Conservation (phyloP, 805 yeast species). For the Yarrowia osloensis region DNA sequence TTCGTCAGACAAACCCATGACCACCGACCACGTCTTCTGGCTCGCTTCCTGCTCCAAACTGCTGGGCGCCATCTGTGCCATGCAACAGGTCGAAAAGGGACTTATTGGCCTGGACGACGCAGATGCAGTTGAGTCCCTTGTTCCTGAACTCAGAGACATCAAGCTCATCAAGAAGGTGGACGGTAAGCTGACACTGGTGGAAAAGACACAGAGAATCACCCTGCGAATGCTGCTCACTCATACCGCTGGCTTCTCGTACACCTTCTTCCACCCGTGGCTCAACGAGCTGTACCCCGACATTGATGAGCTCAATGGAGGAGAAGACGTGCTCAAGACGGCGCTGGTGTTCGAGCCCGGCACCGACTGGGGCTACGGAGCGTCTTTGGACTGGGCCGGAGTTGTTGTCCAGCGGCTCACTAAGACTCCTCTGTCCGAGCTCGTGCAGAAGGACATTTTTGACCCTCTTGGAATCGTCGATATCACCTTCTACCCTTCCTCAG, state of each 20-base stretch:
- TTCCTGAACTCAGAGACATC: conserved; percentile 41
- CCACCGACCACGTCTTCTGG: conserved; percentile 41
- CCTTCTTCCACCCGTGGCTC: conserved; percentile 40
- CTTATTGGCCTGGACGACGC: conserved; percentile 41
- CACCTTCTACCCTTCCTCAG: conserved; percentile 39
- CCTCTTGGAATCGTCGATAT: conserved; percentile 42
- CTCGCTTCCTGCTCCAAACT: conserved; percentile 44
- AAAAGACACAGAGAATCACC: conserved; percentile 43
- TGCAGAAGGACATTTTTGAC: conserved; percentile 33
- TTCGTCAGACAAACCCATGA: conserved; percentile 31
- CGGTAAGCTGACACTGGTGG: conserved; percentile 37
- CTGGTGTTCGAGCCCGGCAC: conserved; percentile 46
- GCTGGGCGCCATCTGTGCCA: conserved; percentile 40
- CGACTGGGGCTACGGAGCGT: conserved; percentile 44
- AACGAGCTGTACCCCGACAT: conserved; percentile 24
- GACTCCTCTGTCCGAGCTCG: conserved; percentile 38
- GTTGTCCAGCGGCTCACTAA: conserved; percentile 42
- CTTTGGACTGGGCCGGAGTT: conserved; percentile 46
- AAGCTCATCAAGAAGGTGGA: conserved; percentile 31
- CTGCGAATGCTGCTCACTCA: conserved; percentile 45
- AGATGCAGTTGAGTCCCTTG: conserved; percentile 40
- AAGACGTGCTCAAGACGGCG: conserved; percentile 37
- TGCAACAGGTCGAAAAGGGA: conserved; percentile 45
- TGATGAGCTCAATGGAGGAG: conserved; percentile 33
- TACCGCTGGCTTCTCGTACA: conserved; percentile 47